phyloP scores from a whole-genome alignment of 2,329 filamentous ascomycete genomes.

The Dactylellina leptospora region DNA sequence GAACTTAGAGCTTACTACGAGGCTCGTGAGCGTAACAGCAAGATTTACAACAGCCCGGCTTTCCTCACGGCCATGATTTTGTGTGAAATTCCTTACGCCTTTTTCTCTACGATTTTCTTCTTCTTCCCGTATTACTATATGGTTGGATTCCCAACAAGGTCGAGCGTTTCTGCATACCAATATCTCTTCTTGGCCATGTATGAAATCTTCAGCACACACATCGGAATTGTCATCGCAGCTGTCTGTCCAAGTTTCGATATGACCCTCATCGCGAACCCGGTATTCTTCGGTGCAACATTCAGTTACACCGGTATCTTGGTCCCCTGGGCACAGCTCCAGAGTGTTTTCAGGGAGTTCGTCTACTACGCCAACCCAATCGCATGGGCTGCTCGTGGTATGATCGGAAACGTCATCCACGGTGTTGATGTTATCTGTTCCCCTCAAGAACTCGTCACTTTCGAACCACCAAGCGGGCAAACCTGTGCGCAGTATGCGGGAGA shows the following conservation, averaged over 20 bases:
- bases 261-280: conserved; percentile 65
- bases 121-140: conserved; percentile 81
- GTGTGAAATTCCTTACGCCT: conserved; percentile 75
- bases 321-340: conserved; percentile 71
- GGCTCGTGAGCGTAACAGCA: conserved; percentile 74
- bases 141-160: conserved; percentile 73
- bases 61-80: conserved; percentile 78
- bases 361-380: conserved; percentile 72
- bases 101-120: conserved; percentile 73
- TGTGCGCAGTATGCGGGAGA: conserved; percentile 71
- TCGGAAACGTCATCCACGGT: conserved; percentile 70
- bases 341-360: conserved; percentile 76
- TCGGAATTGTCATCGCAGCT: conserved; percentile 86
- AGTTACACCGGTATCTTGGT: conserved; percentile 81
- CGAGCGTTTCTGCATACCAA: conserved; percentile 74
- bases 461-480: conserved; percentile 71
- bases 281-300: conserved; percentile 81
- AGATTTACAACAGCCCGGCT: conserved; percentile 80
- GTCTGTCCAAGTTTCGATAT: conserved; percentile 72
- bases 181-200: conserved; percentile 82
- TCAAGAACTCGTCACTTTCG: conserved; percentile 72
- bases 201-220: conserved; percentile 60
- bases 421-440: conserved; percentile 65
- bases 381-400: conserved; percentile 76
- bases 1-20: conserved; percentile 77